Evolutionary conservation across 805 yeast species (phyloP).

Genomic region (Candida pseudoglaebosa): DNA sequence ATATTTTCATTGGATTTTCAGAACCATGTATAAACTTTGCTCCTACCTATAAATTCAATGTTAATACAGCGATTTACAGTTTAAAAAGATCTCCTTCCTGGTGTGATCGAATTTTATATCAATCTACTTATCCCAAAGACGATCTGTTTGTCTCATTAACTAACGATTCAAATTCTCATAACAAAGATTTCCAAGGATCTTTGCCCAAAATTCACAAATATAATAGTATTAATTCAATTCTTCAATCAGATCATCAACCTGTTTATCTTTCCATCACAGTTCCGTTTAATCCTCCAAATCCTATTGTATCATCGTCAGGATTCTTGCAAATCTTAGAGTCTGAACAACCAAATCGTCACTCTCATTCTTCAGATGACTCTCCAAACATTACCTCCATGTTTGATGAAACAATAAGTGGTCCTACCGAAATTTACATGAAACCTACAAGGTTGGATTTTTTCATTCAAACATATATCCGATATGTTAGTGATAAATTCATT

Average conservation of each 20-base stretch:
- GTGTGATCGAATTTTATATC: conserved; percentile 81
- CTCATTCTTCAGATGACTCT: conserved; percentile 12
- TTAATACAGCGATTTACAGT: conserved; percentile 51
- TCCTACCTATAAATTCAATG: conserved; percentile 76
- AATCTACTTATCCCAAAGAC: conserved; percentile 32
- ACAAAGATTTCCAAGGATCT: conserved; percentile 1
- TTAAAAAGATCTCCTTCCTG: conserved; percentile 72
- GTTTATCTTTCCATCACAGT: conserved; percentile 53
- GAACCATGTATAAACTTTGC: conserved; percentile 64
- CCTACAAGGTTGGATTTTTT: conserved; percentile 29
- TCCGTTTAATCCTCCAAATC: conserved; percentile 40
- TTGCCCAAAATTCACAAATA: conserved; percentile 39
- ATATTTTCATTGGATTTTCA: conserved; percentile 55
- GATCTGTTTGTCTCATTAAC: background rate
- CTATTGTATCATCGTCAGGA: conserved; percentile 25
- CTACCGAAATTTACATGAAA: conserved; percentile 36
- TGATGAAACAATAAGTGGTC: conserved; percentile 31
- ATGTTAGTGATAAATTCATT: conserved; percentile 23
- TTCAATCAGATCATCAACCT: conserved; percentile 77
- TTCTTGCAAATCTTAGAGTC: conserved; percentile 26
- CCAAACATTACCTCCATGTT: conserved; percentile 6
- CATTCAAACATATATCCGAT: conserved; percentile 21
- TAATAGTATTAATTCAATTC: conserved; percentile 42
- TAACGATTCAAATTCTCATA: background rate
- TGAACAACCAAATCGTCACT: conserved; percentile 13